These are phyloP conservation scores for Penicillium atrosanguineum DNA, from an alignment of 495 filamentous ascomycete species.

Conservation along the genomic window DNA sequence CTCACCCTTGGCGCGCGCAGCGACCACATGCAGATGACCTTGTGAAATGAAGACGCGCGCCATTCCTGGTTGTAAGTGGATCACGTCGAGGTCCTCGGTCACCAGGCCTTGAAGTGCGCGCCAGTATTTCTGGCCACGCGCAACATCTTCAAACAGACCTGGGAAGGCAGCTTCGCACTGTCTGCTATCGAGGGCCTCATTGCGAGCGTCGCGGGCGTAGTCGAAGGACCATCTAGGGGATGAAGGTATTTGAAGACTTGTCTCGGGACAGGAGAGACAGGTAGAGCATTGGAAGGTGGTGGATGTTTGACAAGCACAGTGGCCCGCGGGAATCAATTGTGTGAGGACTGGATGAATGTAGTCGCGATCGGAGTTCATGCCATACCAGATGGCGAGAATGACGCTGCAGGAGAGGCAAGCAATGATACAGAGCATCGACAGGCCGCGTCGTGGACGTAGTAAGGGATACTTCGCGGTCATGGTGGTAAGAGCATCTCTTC, in stretches of 20 bases:
- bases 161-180: constrained; percentile 48
- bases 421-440: constrained; percentile 24
- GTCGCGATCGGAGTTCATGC: constrained; percentile 38
- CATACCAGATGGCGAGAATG: constrained; percentile 36
- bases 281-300: constrained; percentile 42
- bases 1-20: constrained; percentile 32
- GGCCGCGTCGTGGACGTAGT: constrained; percentile 25
- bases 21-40: constrained; percentile 39
- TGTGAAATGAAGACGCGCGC: constrained; percentile 32
- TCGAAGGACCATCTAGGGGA: constrained; percentile 34
- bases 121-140: constrained; percentile 35
- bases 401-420: constrained; percentile 14
- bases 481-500: not conserved
- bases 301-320: constrained; percentile 40
- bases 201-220: constrained; percentile 33
- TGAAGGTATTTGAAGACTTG: constrained; percentile 9
- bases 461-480: constrained; percentile 27
- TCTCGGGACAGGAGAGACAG: constrained; percentile 35
- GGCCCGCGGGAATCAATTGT: constrained; percentile 40
- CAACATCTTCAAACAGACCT: constrained; percentile 45
- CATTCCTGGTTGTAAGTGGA: constrained; percentile 33
- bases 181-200: constrained; percentile 30
- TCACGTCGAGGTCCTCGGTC: constrained; percentile 31
- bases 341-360: constrained; percentile 39
- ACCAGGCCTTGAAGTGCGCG: constrained; percentile 22